phyloP scores from a whole-genome alignment of 768 basidiomycete species.

The Dictyophora rubrovolvata region DNA sequence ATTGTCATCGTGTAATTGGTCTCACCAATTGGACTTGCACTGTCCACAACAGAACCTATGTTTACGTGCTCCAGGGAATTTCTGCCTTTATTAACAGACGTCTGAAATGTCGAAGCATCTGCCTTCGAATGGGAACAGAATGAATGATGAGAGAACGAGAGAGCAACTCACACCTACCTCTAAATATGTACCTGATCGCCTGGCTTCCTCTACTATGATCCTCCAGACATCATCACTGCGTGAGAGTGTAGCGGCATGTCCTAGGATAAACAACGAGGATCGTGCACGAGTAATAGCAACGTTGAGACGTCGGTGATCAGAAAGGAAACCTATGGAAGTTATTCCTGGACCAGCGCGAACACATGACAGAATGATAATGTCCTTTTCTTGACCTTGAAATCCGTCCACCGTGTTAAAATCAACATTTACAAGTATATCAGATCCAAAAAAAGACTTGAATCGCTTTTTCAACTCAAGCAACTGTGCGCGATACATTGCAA shows the following conservation, averaged over 20 bases:
- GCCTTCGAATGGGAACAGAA: background rate
- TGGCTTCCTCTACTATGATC: conserved; percentile 67
- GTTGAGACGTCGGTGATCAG: conserved; percentile 87
- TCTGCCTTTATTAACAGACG: background rate
- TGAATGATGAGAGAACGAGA: background rate
- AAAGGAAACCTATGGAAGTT: conserved; percentile 74
- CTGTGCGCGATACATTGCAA: conserved; percentile 94
- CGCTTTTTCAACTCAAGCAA: conserved; percentile 58
- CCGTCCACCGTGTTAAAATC: conserved; percentile 98
- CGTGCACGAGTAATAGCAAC: conserved; percentile 97
- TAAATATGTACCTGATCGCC: conserved; percentile 48
- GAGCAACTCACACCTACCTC: conserved; percentile 44
- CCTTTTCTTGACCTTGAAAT: conserved; percentile 98
- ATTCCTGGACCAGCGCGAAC: conserved; percentile 88
- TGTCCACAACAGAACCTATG: background rate
- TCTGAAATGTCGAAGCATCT: conserved; percentile 4
- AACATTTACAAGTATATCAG: conserved; percentile 55
- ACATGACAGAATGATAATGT: conserved; percentile 94
- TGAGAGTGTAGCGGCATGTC: conserved; percentile 82
- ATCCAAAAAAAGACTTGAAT: conserved; percentile 66
- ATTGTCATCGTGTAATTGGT: background rate
- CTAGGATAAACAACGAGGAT: conserved; percentile 88
- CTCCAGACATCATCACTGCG: conserved; percentile 76
- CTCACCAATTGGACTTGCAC: background rate
- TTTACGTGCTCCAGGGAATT: background rate